Evolutionary conservation across 257 asterid genomes (phyloP), one percentile per base, ranked within the genome.

Genomic region (Prunella vulgaris): DNA sequence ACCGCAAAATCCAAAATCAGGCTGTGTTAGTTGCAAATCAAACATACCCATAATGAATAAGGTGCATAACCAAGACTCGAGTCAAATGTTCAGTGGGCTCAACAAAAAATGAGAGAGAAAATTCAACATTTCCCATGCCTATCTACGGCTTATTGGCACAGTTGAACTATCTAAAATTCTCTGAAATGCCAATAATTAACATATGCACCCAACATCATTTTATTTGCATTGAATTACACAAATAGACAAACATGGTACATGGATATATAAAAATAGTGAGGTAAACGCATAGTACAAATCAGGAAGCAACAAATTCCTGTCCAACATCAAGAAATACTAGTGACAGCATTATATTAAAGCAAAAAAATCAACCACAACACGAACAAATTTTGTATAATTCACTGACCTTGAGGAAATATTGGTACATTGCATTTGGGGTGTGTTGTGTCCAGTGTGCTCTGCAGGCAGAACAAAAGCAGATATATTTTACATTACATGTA

Each of bases 381-480:
- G 44, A 12, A 22, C 25, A n/a, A 52, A 20, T 44, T 58, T 35
- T 25, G 37, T 32, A 32, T 4, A 32, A 32, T 1, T 40, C 13
- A 62, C 89, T 58, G 68, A 93, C 97, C 98, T 93, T 93, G 77
- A 93, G 86, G 77, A 93, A 90, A 82, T 93, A 93, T 52, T 93
- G 90, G 84, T 90, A 93, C 95, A 90, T 87, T 24, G 94, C 98
- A 77, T 84, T 87, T 68, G 96, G 86, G 33, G 88, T 84, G 42
- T 83, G 84, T 60, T 93, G 98, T 22, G 82, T 82, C 98, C 96
- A 90, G 73, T 81, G 79, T 68, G 81, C 95, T 57, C 98, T 90
- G 87, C 76, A 83, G 66, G 56, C 70, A 58, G 57, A 60, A 64
- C 68, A 77, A 81, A 76, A 21, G 57, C 38, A 40, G 63, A 69